These are phyloP conservation scores for Hygrocybe coccinea DNA, from an alignment of 768 basidiomycete genomes.

Conservation along the genomic window DNA sequence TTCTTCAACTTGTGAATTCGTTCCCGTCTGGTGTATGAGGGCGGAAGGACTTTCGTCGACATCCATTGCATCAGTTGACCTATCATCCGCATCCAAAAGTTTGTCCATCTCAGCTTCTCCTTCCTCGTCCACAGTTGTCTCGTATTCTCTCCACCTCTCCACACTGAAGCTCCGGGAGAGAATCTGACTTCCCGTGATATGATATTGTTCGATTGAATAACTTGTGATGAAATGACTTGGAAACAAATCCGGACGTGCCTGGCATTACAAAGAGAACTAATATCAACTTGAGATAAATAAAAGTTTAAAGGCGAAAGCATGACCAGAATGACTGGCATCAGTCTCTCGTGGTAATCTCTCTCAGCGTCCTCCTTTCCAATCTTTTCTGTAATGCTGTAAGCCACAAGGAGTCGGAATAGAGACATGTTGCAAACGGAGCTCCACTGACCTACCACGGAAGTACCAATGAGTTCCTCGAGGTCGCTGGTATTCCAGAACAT, in stretches of 20 bases:
- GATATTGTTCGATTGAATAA: constrained; percentile 73
- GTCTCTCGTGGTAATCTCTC: constrained; percentile 57
- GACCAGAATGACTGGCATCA: constrained; percentile 71
- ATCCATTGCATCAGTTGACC: constrained; percentile 39
- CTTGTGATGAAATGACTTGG: constrained; percentile 39
- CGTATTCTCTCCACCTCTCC: constrained; percentile 48
- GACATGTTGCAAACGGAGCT: neutral
- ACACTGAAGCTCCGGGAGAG: constrained; percentile 90
- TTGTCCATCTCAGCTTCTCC: constrained; percentile 18
- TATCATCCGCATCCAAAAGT: constrained; percentile 24
- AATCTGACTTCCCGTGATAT: constrained; percentile 87
- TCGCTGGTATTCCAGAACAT: constrained; percentile 90
- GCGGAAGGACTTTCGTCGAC: constrained; percentile 29
- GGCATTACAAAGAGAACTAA: constrained; percentile 1
- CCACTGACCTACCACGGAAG: constrained; percentile 76
- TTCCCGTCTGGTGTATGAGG: constrained; percentile 15
- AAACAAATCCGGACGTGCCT: constrained; percentile 76
- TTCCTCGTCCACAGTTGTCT: constrained; percentile 18
- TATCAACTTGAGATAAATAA: constrained; percentile 2
- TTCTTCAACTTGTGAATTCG: constrained; percentile 27
- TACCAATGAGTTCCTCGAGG: constrained; percentile 70
- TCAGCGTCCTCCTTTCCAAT: constrained; percentile 83
- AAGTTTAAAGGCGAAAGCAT: constrained; percentile 12
- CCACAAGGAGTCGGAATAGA: neutral
- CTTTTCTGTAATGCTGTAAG: constrained; percentile 78